Conservation (phyloP, 2,329 filamentous ascomycete genomes). For the Taxawa tesnikishii region DNA sequence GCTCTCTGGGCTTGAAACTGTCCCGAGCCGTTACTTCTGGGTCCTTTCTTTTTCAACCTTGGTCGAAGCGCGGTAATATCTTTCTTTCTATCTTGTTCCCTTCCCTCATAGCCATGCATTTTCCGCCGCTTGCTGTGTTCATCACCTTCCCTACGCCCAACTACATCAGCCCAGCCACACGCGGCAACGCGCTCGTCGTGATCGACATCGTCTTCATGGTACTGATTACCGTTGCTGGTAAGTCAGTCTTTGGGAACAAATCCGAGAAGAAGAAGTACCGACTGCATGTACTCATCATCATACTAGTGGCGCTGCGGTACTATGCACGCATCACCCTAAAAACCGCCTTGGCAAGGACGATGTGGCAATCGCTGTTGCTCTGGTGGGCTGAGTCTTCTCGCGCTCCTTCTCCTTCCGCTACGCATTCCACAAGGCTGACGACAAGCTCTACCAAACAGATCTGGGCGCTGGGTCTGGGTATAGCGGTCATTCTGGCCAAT, state of each 20-base stretch:
- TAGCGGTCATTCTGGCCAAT: conserved; percentile 29
- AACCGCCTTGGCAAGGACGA: conserved; percentile 31
- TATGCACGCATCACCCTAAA: conserved; percentile 29
- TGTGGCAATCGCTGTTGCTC: conserved; percentile 25
- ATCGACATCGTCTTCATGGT: conserved; percentile 26
- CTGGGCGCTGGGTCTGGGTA: conserved; percentile 24
- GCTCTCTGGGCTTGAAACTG: too few relatives aligned
- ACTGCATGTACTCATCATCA: too few relatives aligned
- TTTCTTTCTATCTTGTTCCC: too few relatives aligned
- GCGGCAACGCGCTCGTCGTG: conserved; percentile 26
- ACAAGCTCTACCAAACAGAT: conserved; percentile 19
- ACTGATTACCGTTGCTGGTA: conserved; percentile 22
- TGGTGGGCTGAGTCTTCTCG: conserved; percentile 15
- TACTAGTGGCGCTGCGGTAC: conserved; percentile 24
- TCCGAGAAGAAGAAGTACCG: too few relatives aligned
- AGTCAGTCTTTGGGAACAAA: too few relatives aligned
- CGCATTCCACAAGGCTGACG: background rate
- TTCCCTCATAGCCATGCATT: conserved; percentile 7
- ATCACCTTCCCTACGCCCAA: conserved; percentile 27
- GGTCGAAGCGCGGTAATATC: too few relatives aligned
- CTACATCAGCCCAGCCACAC: conserved; percentile 27
- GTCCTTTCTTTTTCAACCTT: too few relatives aligned
- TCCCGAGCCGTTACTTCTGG: too few relatives aligned
- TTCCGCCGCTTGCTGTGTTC: conserved; percentile 19
- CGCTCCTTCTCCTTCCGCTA: conserved; percentile 7